Evolutionary conservation across 176 grass and related monocot genomes (phyloP), one percentile per base, ranked within the genome.

Genomic region (Triticum urartu): DNA sequence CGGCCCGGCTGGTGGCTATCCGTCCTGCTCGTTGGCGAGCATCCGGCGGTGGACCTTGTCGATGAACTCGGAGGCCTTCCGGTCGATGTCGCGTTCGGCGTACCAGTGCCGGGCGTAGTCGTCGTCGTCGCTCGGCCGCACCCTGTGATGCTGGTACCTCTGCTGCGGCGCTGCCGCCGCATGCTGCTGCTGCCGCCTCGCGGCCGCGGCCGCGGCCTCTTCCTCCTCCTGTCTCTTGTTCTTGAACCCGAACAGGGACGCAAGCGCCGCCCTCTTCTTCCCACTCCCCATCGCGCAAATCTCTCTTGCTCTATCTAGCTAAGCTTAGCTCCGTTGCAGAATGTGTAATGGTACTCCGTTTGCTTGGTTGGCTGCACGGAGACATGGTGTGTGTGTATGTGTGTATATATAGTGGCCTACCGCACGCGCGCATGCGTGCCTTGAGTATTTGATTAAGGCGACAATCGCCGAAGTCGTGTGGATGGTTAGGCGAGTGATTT

Each of bases 41-140:
- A 91, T 84, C 24, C 68, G 67, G 12, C 68, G 89, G 85, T 80
- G 89, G 43, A 91, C 80, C 75, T 60, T 84, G 40, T 84, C 60
- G 67, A 91, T 91, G 89, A 80, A 91, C 47, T 91, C 89, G 4
- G 85, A n/a, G 3, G 85, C 85, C 67, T 62, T 83, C 60, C 60
- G 34, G 75, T 91, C 26, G 80, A 91, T 87, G 74, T 91, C 21
- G 26, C 68, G 85, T 0, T 90, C 85, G 14, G 89, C 89, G 35
- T 84, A 90, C 89, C 85, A 87, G 5, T 79, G 61, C 1, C 69
- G 85, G 14, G 80, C 42, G 80, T 90, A 87, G 32, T 79, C 34
- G 25, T 90, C 89, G 34, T 90, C 66, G 18, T 90, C 89, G 80
- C 89, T 90, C 33, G 85, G 80, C 66, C 89, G 75, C 35, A 90